phyloP scores from a whole-genome alignment of 2,329 filamentous ascomycete genomes.

The Dactylellina cionopaga region DNA sequence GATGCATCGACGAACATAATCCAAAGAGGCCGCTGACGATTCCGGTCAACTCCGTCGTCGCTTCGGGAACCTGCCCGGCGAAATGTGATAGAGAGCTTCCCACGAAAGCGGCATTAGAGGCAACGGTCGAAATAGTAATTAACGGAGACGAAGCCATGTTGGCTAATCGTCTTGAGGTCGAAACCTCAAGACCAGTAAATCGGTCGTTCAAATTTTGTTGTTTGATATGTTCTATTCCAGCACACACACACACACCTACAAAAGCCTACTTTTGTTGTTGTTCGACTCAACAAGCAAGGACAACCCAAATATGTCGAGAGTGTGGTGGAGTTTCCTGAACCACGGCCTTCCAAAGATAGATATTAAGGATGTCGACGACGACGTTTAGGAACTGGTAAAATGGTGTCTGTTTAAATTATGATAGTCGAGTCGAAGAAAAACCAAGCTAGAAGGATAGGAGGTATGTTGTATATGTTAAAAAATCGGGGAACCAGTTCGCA shows the following conservation, averaged over 20 bases:
- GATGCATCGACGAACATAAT: slow-evolving; percentile 46
- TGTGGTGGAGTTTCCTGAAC: not conserved
- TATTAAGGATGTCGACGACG: not conserved
- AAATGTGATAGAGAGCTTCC: slow-evolving; percentile 46
- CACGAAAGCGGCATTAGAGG: slow-evolving; percentile 46
- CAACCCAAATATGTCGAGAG: too few relatives aligned
- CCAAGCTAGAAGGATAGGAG: not conserved
- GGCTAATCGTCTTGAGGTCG: slow-evolving; percentile 51
- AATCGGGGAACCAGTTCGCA: slow-evolving; percentile 28
- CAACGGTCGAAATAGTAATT: slow-evolving; percentile 43
- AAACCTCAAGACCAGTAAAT: slow-evolving; percentile 48
- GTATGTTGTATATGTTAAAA: slow-evolving; percentile 15
- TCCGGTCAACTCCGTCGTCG: slow-evolving; percentile 47
- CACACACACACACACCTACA: not conserved
- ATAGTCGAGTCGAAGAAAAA: slow-evolving; percentile 19
- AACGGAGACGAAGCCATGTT: slow-evolving; percentile 51
- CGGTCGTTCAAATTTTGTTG: slow-evolving; percentile 49
- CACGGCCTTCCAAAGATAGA: not conserved
- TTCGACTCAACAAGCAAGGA: slow-evolving; percentile 13
- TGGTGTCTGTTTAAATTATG: not conserved
- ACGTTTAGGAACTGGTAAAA: not conserved
- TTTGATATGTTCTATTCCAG: slow-evolving; percentile 35
- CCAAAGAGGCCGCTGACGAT: slow-evolving; percentile 50
- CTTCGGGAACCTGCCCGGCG: slow-evolving; percentile 51
- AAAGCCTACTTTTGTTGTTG: slow-evolving; percentile 21